Percentiles rank a stretch among this genome's conserved stretches.
Conservation (phyloP, 2,329 filamentous ascomycete species). For the Nannizziopsis arthrosporioides region DNA sequence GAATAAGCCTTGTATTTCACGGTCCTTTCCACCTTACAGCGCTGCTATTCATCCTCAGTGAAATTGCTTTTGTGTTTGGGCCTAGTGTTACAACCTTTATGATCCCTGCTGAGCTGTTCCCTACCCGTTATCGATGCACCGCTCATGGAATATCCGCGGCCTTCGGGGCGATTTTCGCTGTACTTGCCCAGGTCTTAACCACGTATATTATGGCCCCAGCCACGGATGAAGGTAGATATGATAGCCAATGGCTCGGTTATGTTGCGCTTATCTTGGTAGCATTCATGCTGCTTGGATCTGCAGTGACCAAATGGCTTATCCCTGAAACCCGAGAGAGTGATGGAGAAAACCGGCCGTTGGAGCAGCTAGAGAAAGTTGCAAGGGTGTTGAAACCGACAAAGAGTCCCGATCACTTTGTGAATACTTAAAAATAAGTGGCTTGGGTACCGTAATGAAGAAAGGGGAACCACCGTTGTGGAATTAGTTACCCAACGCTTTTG, state of each 20-base stretch:
- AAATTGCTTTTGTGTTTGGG: neutral
- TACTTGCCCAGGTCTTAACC: too few species aligned
- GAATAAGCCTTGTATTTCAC: too few species aligned
- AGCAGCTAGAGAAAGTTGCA: constrained; percentile 16
- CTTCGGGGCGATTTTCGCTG: too few species aligned
- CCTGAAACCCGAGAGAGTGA: constrained; percentile 11
- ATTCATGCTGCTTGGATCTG: constrained; percentile 14
- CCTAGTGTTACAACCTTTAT: neutral
- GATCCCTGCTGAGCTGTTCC: neutral
- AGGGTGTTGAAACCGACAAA: constrained; percentile 14
- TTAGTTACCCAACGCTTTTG: too few species aligned
- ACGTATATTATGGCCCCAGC: too few species aligned
- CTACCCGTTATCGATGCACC: neutral
- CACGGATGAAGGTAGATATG: too few species aligned
- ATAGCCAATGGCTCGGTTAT: constrained; percentile 3
- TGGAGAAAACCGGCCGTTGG: constrained; percentile 15
- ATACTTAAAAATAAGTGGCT: too few species aligned
- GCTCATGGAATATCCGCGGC: neutral
- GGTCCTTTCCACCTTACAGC: too few species aligned
- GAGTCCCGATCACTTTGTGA: neutral
- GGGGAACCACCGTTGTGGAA: too few species aligned
- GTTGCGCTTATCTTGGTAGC: constrained; percentile 15
- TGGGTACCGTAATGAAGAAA: too few species aligned
- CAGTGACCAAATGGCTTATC: constrained; percentile 13
- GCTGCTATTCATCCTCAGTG: too few species aligned